Conservation (phyloP, 768 basidiomycete species). For the Cyathus striatus region DNA sequence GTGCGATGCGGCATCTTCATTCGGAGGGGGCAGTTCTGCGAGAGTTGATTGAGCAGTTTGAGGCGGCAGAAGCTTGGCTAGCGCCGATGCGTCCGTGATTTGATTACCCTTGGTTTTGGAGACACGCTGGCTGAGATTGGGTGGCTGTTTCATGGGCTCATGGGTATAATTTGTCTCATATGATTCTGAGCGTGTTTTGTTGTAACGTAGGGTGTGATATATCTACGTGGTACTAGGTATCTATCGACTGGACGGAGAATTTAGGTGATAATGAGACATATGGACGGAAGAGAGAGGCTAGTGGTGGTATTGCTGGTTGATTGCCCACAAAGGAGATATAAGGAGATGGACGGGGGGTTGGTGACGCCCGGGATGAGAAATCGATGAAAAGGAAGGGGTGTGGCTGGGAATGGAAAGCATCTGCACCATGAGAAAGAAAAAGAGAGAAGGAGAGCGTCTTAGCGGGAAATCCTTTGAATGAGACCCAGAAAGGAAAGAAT, state of each 20-base stretch:
- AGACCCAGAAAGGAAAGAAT: too few species aligned
- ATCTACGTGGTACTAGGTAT: too few species aligned
- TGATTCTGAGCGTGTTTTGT: too few species aligned
- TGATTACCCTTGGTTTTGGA: too few species aligned
- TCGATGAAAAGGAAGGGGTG: constrained; percentile 11
- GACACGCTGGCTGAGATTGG: too few species aligned
- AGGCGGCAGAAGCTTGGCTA: constrained; percentile 92
- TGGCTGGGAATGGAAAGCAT: background rate
- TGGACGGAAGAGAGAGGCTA: too few species aligned
- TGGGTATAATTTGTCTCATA: background rate
- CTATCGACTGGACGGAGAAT: too few species aligned
- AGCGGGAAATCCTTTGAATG: background rate
- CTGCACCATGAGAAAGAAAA: background rate
- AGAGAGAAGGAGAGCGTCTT: background rate
- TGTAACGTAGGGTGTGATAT: too few species aligned
- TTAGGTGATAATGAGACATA: too few species aligned
- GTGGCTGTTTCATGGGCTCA: background rate
- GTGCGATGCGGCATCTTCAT: constrained; percentile 86
- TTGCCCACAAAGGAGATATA: constrained; percentile 3
- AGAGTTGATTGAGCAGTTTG: constrained; percentile 93
- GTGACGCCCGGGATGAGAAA: constrained; percentile 16
- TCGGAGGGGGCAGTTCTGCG: constrained; percentile 75
- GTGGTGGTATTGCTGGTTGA: background rate
- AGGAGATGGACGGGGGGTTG: constrained; percentile 12
- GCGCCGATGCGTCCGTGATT: constrained; percentile 87